Evolutionary conservation across 306 rosid genomes (phyloP).

Genomic region (Benincasa hispida): DNA sequence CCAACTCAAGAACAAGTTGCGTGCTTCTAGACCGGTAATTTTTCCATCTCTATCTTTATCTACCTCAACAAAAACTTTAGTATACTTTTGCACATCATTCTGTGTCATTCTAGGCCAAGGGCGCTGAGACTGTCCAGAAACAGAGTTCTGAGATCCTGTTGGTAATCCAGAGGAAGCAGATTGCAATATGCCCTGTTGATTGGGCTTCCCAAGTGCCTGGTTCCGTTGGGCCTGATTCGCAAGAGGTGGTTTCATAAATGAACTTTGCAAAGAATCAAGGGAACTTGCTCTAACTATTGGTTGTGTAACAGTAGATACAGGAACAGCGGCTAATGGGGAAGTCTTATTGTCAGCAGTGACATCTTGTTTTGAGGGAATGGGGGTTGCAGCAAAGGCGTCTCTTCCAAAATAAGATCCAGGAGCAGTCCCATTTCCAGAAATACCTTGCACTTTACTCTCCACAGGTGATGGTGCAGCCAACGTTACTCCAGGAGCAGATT

Average conservation of each 20-base stretch:
- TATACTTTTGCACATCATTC: conserved; percentile 76
- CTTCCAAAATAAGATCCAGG: conserved; percentile 57
- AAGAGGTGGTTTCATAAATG: conserved; percentile 36
- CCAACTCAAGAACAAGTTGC: conserved; percentile 89
- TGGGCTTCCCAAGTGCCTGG: conserved; percentile 36
- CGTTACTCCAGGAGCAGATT: conserved; percentile 30
- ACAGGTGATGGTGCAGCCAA: conserved; percentile 32
- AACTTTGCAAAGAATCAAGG: conserved; percentile 34
- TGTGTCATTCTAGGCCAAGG: conserved; percentile 87
- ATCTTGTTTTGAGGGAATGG: conserved; percentile 44
- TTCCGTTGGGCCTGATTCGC: conserved; percentile 37
- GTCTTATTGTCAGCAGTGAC: conserved; percentile 29
- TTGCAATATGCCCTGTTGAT: conserved; percentile 32
- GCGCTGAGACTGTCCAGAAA: conserved; percentile 46
- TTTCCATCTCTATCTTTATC: conserved; percentile 95
- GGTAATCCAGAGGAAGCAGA: conserved; percentile 34
- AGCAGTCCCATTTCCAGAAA: conserved; percentile 58
- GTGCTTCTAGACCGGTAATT: conserved; percentile 92
- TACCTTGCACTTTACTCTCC: conserved; percentile 27
- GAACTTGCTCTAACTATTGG: conserved; percentile 30
- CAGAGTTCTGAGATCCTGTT: conserved; percentile 35
- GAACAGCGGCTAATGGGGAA: conserved; percentile 36
- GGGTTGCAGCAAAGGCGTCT: conserved; percentile 50
- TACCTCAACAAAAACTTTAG: conserved; percentile 78
- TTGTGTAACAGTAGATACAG: conserved; percentile 41